Conservation (phyloP, 2,329 filamentous ascomycete genomes). For the Neopestalotiopsis sp. region DNA sequence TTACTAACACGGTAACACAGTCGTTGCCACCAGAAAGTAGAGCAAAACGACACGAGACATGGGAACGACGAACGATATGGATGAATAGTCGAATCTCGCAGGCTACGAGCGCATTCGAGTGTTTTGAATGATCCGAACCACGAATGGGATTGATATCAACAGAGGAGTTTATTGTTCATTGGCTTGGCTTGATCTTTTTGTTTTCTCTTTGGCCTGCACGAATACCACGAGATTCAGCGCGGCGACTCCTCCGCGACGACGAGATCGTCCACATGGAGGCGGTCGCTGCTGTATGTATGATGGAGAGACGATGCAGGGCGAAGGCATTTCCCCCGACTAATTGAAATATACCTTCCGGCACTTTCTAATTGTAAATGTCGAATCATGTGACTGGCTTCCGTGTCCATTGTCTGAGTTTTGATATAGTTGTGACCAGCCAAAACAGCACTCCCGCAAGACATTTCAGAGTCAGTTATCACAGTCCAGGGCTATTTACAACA, state of each 20-base stretch:
- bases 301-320: slow-evolving; percentile 52
- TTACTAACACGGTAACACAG: slow-evolving; percentile 40
- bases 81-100: slow-evolving; percentile 40
- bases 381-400: neutral
- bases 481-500: no score
- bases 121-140: slow-evolving; percentile 32
- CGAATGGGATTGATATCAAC: slow-evolving; percentile 35
- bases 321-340: slow-evolving; percentile 47
- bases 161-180: slow-evolving; percentile 33
- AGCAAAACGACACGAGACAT: slow-evolving; percentile 38
- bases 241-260: slow-evolving; percentile 24
- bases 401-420: neutral
- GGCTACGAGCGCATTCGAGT: slow-evolving; percentile 38
- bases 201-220: slow-evolving; percentile 36
- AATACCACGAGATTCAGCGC: slow-evolving; percentile 34
- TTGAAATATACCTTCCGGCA: slow-evolving; percentile 39
- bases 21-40: slow-evolving; percentile 48
- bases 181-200: slow-evolving; percentile 42
- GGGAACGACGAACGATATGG: slow-evolving; percentile 20
- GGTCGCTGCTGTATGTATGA: slow-evolving; percentile 51
- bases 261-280: slow-evolving; percentile 31
- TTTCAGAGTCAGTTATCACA: no score
- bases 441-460: no score
- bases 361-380: neutral
- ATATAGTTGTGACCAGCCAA: no score